Evolutionary conservation across 768 basidiomycete genomes (phyloP).

Genomic region (Fibroporia radiculosa): DNA sequence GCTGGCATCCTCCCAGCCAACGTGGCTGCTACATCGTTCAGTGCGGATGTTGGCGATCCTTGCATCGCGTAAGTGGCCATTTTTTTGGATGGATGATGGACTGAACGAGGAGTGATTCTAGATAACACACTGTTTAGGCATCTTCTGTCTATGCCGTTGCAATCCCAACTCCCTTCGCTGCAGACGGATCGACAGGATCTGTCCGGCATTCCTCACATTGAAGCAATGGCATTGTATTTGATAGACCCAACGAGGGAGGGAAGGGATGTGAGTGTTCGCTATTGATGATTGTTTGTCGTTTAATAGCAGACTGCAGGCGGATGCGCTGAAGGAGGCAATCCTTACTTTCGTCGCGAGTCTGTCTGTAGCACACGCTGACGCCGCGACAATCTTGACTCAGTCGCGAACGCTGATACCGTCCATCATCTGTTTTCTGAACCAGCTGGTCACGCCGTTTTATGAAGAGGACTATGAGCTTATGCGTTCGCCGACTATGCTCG

Average conservation of each 20-base stretch:
- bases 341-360: constrained; percentile 35
- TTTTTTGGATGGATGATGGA: background rate
- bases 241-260: constrained; percentile 16
- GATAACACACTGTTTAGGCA: constrained; percentile 8
- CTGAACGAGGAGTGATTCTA: background rate
- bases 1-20: constrained; percentile 43
- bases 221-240: constrained; percentile 21
- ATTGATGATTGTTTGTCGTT: too few species aligned
- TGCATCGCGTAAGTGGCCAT: constrained; percentile 41
- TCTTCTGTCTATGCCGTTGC: constrained; percentile 13
- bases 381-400: constrained; percentile 29
- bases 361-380: constrained; percentile 31
- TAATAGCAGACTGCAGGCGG: background rate
- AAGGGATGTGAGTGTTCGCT: constrained; percentile 13
- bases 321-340: constrained; percentile 26
- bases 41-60: constrained; percentile 46
- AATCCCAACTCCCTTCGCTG: constrained; percentile 3
- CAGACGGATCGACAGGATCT: constrained; percentile 9
- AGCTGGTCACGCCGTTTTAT: constrained; percentile 49
- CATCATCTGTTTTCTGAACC: constrained; percentile 46
- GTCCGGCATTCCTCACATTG: constrained; percentile 22
- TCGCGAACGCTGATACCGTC: constrained; percentile 59
- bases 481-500: constrained; percentile 26
- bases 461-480: constrained; percentile 26
- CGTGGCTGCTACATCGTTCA: constrained; percentile 40